Evolutionary conservation across 1,284 basidiomycete genomes (phyloP), one percentile per base, ranked within the genome.

Genomic region (Microbotryum intermedium): DNA sequence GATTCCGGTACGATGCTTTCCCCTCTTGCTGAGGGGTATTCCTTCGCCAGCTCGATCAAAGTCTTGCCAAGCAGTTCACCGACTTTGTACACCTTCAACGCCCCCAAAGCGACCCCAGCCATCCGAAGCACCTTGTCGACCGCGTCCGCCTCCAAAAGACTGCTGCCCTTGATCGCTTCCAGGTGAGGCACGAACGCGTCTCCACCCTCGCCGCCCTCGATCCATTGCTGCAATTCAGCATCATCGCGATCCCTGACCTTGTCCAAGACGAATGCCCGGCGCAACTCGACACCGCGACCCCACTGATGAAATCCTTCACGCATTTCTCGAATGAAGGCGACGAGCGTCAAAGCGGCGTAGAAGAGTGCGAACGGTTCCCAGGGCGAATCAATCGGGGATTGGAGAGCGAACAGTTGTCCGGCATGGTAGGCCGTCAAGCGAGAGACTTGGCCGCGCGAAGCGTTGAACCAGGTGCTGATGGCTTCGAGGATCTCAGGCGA

Each of bases 341-440:
- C 45, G 55, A 67, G 56, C 9, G 60, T 55, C 28, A 67, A 51
- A 23, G 62, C 56, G 20, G 62, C 54, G 53, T 67, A 64, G 50
- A 66, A 66, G 13, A 67, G 25, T 7, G 63, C 59, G 39, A 67
- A 65, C 18, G 66, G 66, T 39, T 67, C 63, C 55, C 65, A 51
- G 1, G 66, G 66, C 34, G 58, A 58, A 23, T 67, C 66, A 45
- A 44, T 45, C 2, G 45, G 21, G 21, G 51, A 23, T 23, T 4
- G n/a, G 25, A 67, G 55, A 9, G 50, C 61, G 45, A 65, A 25
- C 30, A 65, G 58, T 51, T 67, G 66, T 4, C 61, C 66, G 23
- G 66, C 66, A 53, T 67, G 66, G 53, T 58, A 65, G 18, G 59
- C 57, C 18, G 66, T 61, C 42, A 34, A 48, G 20, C 64, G 60